Evolutionary conservation across 2,329 filamentous ascomycete species (phyloP), one percentile per base, ranked within the genome.

Genomic region (Trichoderma semiorbis): DNA sequence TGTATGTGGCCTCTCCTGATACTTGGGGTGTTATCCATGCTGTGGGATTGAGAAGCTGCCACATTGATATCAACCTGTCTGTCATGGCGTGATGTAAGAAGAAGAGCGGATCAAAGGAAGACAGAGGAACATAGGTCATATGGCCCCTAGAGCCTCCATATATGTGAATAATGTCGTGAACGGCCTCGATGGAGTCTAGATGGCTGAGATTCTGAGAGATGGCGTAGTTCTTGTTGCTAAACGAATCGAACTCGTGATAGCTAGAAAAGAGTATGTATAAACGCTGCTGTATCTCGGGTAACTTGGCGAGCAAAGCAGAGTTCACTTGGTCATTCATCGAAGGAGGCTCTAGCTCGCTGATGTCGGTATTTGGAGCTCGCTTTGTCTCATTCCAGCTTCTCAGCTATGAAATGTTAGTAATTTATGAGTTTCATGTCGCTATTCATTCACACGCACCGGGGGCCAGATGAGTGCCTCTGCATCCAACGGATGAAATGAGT

Each of bases 71-170:
- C 32, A 93, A 80, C 3, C 93, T 88, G 77, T 97, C 93, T 8
- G 94, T 87, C 80, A 92, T 94, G 74, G 85, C 83, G 76, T 95
- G 93, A 76, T 95, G 92, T 10, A 95, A 81, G 81, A 91, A 93
- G 80, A 95, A 95, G 14, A 93, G 83, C 0, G 93, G 93, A 77
- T 97, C 93, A 78, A 93, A 97, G 0, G 91, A 88, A 2, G 93
- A 92, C 75, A 92, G 91, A 21, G 90, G 88, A 36, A 90, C 89
- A 79, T 88, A 92, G 55, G 87, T 88, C 88, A 92, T 92, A 76
- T 93, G 91, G 2, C 92, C 91, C 43, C 85, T 85, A 72, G 81
- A 84, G 36, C 87, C 92, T 4, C 86, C 84, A 63, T 87, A 84
- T 36, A 86, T 86, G 74, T 92, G 90, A 50, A 92, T 84, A 12